phyloP scores from a whole-genome alignment of 2,329 filamentous ascomycete species.

The Fusarium staphyleae region DNA sequence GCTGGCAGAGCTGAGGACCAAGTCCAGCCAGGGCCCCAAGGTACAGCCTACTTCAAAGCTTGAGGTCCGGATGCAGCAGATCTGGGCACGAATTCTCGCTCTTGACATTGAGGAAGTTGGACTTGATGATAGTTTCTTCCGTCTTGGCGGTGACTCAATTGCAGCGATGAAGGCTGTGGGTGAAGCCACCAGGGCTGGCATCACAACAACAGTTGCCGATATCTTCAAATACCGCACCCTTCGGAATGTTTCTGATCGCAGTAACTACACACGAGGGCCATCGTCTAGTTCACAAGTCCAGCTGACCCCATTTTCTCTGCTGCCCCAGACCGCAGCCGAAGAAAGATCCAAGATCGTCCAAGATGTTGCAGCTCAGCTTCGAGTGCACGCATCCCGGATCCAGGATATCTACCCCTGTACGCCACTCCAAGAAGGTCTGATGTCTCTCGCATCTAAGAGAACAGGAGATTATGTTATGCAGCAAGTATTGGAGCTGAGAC shows the following conservation, averaged over 20 bases:
- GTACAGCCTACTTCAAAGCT: neutral
- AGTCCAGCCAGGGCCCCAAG: neutral
- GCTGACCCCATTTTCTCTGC: slow-evolving; percentile 57
- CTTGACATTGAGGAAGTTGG: slow-evolving; percentile 46
- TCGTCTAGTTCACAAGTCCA: slow-evolving; percentile 51
- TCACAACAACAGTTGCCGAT: slow-evolving; percentile 53
- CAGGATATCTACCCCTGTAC: slow-evolving; percentile 3
- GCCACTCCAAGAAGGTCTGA: slow-evolving; percentile 12
- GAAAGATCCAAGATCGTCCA: neutral
- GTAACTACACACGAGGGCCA: slow-evolving; percentile 26
- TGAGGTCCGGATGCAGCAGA: slow-evolving; percentile 38
- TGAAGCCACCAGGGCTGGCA: slow-evolving; percentile 48
- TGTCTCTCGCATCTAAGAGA: slow-evolving; percentile 16
- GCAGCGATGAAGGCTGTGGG: slow-evolving; percentile 58
- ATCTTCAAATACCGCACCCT: slow-evolving; percentile 45
- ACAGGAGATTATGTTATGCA: slow-evolving; percentile 15
- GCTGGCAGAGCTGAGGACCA: neutral
- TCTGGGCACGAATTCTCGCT: slow-evolving; percentile 49
- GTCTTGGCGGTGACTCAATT: slow-evolving; percentile 57
- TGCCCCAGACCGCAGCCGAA: slow-evolving; percentile 43
- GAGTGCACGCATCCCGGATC: neutral
- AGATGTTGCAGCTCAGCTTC: neutral
- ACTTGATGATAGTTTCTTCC: slow-evolving; percentile 56
- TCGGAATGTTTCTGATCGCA: neutral
- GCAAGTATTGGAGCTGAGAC: neutral